A percentile compares a stretch with the other conserved stretches of the same genome.
These are phyloP conservation scores for Arachis stenosperma DNA, from an alignment of 306 rosid species.

Conservation along the genomic window DNA sequence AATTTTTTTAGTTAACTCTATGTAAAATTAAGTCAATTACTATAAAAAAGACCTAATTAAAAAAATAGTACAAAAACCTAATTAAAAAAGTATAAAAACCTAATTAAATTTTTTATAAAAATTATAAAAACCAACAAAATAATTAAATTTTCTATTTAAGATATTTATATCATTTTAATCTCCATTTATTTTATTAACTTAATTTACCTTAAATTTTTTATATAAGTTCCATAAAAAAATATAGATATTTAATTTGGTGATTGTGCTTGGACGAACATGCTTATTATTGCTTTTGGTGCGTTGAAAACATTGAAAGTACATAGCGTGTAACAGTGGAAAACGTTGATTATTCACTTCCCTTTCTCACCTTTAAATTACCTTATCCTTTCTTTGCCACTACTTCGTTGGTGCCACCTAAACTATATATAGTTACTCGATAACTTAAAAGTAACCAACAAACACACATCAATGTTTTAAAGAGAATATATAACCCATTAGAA, in stretches of 20 bases:
- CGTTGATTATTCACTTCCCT: constrained; percentile 4
- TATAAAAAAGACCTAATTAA: too few relatives aligned
- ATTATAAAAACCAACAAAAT: too few relatives aligned
- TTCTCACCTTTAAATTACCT: background rate
- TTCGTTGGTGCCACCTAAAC: background rate
- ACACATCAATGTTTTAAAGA: background rate
- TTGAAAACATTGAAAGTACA: constrained; percentile 4
- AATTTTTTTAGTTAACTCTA: too few relatives aligned
- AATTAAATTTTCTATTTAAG: too few relatives aligned
- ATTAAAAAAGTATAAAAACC: too few relatives aligned
- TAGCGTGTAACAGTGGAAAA: constrained; percentile 23
- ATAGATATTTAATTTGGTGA: background rate
- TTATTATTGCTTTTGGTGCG: constrained; percentile 4
- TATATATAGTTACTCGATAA: background rate
- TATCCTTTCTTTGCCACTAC: background rate
- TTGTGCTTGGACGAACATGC: background rate
- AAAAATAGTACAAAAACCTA: too few relatives aligned
- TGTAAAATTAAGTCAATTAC: too few relatives aligned
- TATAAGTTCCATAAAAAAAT: too few relatives aligned
- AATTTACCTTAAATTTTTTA: too few relatives aligned
- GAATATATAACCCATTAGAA: background rate
- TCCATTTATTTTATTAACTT: too few relatives aligned
- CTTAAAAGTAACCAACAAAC: background rate
- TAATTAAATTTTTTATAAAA: too few relatives aligned
- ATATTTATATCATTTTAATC: too few relatives aligned